Conservation (phyloP, 345 rosid genomes). For the Lenwebbia sp. region DNA sequence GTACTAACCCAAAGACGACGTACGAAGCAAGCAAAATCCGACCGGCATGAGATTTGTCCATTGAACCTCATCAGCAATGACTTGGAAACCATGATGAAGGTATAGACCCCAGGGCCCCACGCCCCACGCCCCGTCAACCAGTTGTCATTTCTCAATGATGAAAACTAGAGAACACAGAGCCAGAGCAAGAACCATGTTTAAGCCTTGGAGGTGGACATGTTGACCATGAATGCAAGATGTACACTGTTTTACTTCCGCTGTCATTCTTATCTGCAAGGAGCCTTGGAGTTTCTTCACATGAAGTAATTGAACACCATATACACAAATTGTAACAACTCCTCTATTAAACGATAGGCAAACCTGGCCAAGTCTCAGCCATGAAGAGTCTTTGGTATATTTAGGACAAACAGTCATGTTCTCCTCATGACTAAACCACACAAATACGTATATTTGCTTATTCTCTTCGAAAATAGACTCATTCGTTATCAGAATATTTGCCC, state of each 20-base stretch:
- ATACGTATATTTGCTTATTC: not conserved
- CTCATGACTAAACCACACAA: not conserved
- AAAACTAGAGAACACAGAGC: not conserved
- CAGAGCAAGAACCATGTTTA: not conserved
- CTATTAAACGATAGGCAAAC: not conserved
- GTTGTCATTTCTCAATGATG: not conserved
- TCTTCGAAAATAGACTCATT: not conserved
- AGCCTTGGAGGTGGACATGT: not conserved
- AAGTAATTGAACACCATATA: not conserved
- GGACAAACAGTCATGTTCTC: not conserved
- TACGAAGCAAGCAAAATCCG: not conserved
- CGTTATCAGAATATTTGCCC: not conserved
- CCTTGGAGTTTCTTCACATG: not conserved
- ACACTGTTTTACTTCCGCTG: not conserved
- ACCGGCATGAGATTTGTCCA: not conserved
- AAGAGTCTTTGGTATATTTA: not conserved
- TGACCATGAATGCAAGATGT: not conserved
- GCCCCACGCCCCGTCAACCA: not conserved
- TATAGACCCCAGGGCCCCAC: not conserved
- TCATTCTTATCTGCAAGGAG: not conserved
- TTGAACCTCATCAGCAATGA: conserved; percentile 24
- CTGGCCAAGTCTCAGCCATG: not conserved
- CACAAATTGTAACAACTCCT: not conserved
- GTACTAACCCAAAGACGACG: not conserved
- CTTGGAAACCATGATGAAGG: conserved; percentile 24